Evolutionary conservation across 805 yeast species (phyloP).

Genomic region (Priceomyces carsonii): DNA sequence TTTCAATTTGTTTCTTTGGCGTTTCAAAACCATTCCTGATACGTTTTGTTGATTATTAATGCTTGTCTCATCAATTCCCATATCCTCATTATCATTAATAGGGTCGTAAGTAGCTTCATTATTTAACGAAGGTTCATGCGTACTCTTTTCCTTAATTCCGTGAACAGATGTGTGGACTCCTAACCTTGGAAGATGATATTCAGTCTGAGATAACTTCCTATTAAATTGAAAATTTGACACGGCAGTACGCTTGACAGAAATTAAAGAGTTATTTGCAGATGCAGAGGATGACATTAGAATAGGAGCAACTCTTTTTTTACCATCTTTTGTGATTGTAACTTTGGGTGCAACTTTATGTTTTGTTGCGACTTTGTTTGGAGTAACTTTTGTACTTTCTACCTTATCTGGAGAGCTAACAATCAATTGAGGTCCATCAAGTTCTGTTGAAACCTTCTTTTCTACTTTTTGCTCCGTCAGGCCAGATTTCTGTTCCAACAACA

Average conservation of each 20-base stretch:
- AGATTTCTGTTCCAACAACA: constrained; percentile 68
- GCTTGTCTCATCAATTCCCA: constrained; percentile 28
- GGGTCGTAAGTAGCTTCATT: constrained; percentile 24
- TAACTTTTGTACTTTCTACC: neutral
- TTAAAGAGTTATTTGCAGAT: constrained; percentile 14
- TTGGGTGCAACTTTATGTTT: constrained; percentile 30
- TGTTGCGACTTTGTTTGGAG: constrained; percentile 9
- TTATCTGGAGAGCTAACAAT: constrained; percentile 1
- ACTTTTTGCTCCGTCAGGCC: constrained; percentile 13
- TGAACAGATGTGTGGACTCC: constrained; percentile 68
- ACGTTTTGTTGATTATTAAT: constrained; percentile 15
- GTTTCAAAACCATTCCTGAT: constrained; percentile 31
- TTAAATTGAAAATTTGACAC: constrained; percentile 10
- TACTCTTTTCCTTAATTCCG: constrained; percentile 42
- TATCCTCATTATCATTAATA: constrained; percentile 53
- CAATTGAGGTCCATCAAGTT: constrained; percentile 17
- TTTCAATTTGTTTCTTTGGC: constrained; percentile 32
- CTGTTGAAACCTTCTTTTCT: constrained; percentile 8
- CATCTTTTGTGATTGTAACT: constrained; percentile 70
- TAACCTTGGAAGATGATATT: constrained; percentile 56
- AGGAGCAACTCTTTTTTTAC: constrained; percentile 76
- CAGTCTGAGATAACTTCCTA: constrained; percentile 42
- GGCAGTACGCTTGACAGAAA: neutral
- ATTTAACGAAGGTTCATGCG: constrained; percentile 12
- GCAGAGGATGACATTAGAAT: constrained; percentile 54